A percentile compares a stretch with the other conserved stretches of the same genome.
Evolutionary conservation across 129 eudicot genomes (phyloP).

Genomic region (Lactuca saligna): DNA sequence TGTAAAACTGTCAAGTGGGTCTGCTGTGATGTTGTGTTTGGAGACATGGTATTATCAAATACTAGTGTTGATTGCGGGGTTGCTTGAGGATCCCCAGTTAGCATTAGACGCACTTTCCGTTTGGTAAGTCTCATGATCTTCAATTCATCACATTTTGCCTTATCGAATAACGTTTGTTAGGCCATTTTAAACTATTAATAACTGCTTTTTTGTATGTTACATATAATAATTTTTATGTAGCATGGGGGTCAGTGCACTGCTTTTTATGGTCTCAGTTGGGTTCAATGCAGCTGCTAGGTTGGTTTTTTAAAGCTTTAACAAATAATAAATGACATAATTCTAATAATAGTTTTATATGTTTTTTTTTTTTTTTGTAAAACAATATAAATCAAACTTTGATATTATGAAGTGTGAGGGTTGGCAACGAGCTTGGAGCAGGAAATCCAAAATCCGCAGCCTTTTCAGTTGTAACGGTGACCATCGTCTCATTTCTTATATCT

Average conservation of each 20-base stretch:
- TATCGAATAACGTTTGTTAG: background rate
- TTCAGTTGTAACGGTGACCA: constrained; percentile 61
- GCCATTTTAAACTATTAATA: background rate
- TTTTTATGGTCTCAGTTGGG: constrained; percentile 75
- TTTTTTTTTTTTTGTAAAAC: background rate
- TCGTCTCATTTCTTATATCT: constrained; percentile 52
- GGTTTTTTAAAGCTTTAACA: background rate
- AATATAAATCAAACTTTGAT: background rate
- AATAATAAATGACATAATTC: background rate
- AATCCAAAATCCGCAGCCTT: constrained; percentile 79
- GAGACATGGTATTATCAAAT: constrained; percentile 78
- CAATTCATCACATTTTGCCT: background rate
- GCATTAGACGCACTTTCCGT: constrained; percentile 68
- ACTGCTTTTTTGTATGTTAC: background rate
- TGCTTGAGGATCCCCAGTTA: constrained; percentile 61
- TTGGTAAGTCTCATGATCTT: constrained; percentile 38
- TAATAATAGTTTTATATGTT: background rate
- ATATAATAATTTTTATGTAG: constrained; percentile 33
- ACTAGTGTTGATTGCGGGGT: constrained; percentile 56
- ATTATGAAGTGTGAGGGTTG: constrained; percentile 71
- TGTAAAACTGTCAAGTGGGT: constrained; percentile 61
- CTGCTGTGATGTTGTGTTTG: constrained; percentile 81
- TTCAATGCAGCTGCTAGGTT: constrained; percentile 90
- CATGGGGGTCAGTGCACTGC: constrained; percentile 49
- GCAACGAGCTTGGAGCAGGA: constrained; percentile 93